phyloP scores from a whole-genome alignment of 208 protist species.

The Chromosphaera perkinsii region DNA sequence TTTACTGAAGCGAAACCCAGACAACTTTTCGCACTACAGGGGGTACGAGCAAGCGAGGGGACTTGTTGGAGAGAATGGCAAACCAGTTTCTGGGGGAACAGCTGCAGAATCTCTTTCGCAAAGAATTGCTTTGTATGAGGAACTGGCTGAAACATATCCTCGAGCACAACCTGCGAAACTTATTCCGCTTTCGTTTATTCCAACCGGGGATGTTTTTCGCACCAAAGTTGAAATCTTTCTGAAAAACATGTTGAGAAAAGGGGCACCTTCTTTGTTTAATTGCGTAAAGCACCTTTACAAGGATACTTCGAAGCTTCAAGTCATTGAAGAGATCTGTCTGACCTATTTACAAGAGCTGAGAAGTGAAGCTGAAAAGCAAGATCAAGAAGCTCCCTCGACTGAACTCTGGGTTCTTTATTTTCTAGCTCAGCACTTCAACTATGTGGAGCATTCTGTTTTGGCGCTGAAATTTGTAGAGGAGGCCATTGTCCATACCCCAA shows the following conservation, averaged over 20 bases:
- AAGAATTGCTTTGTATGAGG: no score
- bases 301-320: constrained; percentile 45
- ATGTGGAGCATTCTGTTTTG: constrained; percentile 55
- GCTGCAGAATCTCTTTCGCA: no score
- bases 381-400: constrained; percentile 48
- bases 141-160: constrained; percentile 55
- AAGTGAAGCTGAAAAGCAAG: background rate
- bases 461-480: constrained; percentile 74
- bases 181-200: constrained; percentile 67
- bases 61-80: no score
- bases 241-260: constrained; percentile 67
- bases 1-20: no score
- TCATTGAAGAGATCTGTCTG: constrained; percentile 69
- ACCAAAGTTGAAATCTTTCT: constrained; percentile 55
- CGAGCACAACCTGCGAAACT: constrained; percentile 62
- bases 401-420: constrained; percentile 77
- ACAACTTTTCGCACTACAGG: no score
- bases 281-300: constrained; percentile 81
- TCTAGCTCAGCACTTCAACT: constrained; percentile 78
- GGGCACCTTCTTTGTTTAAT: constrained; percentile 83
- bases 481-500: constrained; percentile 88
- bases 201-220: constrained; percentile 59
- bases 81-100: no score
- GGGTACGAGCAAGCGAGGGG: no score
- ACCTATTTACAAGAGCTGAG: background rate